These are phyloP conservation scores for Cyclostephanos invisitatus DNA, from an alignment of 108 stramenopile genomes.

Conservation along the genomic window DNA sequence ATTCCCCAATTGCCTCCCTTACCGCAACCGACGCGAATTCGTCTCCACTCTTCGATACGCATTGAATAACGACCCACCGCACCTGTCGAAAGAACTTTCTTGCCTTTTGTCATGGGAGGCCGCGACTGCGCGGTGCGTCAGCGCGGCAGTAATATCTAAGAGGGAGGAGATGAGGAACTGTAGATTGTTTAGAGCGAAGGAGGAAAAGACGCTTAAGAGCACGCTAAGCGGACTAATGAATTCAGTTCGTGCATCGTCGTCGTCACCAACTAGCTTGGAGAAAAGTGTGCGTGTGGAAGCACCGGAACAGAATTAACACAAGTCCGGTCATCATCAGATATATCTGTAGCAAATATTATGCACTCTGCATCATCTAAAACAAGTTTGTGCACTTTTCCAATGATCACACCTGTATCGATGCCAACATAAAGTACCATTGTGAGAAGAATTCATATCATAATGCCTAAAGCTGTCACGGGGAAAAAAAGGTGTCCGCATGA, in stretches of 20 bases:
- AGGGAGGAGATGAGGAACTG: conserved; percentile 58
- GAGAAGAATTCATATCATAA: too few species aligned
- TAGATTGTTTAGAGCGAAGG: conserved; percentile 39
- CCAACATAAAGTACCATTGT: too few species aligned
- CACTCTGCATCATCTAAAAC: too few species aligned
- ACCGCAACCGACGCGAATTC: conserved; percentile 56
- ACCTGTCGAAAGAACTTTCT: conserved; percentile 33
- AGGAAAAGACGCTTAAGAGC: conserved; percentile 28
- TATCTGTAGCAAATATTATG: too few species aligned
- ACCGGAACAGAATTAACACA: too few species aligned
- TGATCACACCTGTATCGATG: too few species aligned
- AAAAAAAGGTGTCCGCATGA: neutral
- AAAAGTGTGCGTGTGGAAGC: neutral
- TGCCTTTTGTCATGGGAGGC: conserved; percentile 71
- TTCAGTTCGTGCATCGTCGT: too few species aligned
- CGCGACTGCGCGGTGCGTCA: conserved; percentile 67
- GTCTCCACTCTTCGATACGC: conserved; percentile 56
- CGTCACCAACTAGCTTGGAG: too few species aligned
- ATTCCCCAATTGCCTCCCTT: conserved; percentile 77
- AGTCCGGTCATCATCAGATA: too few species aligned
- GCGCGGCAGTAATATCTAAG: conserved; percentile 54
- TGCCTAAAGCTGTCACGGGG: too few species aligned
- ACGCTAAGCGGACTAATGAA: conserved; percentile 32
- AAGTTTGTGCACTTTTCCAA: too few species aligned
- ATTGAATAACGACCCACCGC: conserved; percentile 56